Evolutionary conservation across 805 yeast species (phyloP).

Genomic region (Myxozyma neglecta): DNA sequence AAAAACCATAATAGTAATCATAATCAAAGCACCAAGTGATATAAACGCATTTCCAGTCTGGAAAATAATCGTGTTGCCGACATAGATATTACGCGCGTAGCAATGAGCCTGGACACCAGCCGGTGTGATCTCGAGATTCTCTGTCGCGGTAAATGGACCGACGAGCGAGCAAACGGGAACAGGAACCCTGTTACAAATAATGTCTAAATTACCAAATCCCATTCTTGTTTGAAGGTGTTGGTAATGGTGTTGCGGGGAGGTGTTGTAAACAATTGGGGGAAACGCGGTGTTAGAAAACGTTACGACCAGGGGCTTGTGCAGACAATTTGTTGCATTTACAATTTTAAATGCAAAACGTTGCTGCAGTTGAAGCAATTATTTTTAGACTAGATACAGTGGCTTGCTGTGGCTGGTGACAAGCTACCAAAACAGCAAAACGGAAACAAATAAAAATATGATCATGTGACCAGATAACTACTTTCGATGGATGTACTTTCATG

Average conservation of each 20-base stretch:
- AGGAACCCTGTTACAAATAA: slow-evolving; percentile 65
- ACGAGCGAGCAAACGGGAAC: slow-evolving; percentile 80
- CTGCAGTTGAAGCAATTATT: neutral
- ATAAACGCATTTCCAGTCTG: slow-evolving; percentile 85
- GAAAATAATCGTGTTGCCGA: slow-evolving; percentile 90
- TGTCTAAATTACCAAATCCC: slow-evolving; percentile 67
- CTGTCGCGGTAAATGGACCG: slow-evolving; percentile 48
- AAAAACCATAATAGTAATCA: slow-evolving; percentile 68
- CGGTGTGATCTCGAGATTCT: slow-evolving; percentile 33
- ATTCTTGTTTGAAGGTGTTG: slow-evolving; percentile 38
- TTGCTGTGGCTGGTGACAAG: neutral
- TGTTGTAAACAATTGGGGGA: neutral
- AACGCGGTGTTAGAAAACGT: neutral
- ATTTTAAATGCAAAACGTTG: neutral
- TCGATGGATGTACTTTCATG: neutral
- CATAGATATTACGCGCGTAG: slow-evolving; percentile 79
- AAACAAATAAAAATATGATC: neutral
- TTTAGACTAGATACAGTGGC: neutral
- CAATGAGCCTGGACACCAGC: slow-evolving; percentile 74
- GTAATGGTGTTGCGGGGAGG: neutral
- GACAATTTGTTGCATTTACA: neutral
- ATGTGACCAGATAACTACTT: neutral
- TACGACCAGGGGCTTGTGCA: slow-evolving; percentile 2
- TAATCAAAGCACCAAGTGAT: slow-evolving; percentile 69
- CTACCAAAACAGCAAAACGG: neutral